Base-by-base conservation (phyloP, 1,284 basidiomycete genomes). In the Rhizoctonia solani region DNA sequence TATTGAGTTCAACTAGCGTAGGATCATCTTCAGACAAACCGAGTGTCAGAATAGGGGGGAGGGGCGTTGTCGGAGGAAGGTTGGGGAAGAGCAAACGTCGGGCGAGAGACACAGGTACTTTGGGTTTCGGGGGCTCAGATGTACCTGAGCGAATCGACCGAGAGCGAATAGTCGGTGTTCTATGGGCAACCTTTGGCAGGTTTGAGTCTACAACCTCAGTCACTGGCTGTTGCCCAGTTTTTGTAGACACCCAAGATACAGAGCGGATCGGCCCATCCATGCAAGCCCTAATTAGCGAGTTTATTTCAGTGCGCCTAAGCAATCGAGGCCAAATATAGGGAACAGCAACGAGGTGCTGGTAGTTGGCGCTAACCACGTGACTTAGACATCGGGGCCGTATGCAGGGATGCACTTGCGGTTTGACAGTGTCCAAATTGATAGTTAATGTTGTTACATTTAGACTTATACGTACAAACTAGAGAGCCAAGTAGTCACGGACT, bases 401-500 rank as follows among this genome's bases (percentile, higher is more conserved):
- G n/a, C 44, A 11, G 13, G 37, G 8, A 19, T 19, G n/a, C 11
- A 14, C 19, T 6, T 19, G 6, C 6, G 19, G 44, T 19, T 9
- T 19, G 11, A 14, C 30, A 34, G 3, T 50, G 39, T 44, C 25
- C 21, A 19, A 39, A 53, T 16, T 16, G 27, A 32, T 13, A 11
- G 34, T 63, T 63, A 63, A 52, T 52, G 49, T 29, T 52, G 49
- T 25, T 53, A 63, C 46, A 63, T 52, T 53, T 23, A 42, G 41
- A 11, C 42, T 30, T 16, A 52, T 37, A n/a, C 27, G 34, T 13
- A 39, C 27, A 42, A 9, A 49, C 49, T 87, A 92, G 79, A 92
- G 79, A 56, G 90, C 87, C 76, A 97, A 80, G 81, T 96, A 98
- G 80, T 98, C 95, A 74, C 88, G 86, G 68, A 98, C 92, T 81